A percentile compares a stretch with the other conserved stretches of the same genome.
phyloP scores from a whole-genome alignment of 2,329 filamentous ascomycete species.

The Diplodia mutila region DNA sequence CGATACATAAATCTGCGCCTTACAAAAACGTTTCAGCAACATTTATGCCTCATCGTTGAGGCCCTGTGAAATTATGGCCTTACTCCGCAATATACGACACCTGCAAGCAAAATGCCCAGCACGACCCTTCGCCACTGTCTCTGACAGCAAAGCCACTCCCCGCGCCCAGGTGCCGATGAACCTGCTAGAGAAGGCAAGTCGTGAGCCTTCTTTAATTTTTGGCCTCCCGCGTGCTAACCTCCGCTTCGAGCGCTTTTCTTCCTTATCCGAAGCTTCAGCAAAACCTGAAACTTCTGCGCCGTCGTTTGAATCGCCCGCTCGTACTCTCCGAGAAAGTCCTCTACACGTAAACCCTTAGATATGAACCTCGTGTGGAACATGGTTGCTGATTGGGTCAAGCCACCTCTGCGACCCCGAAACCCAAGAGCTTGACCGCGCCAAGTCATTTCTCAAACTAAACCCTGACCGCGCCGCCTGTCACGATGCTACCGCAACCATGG shows the following conservation, averaged over 20 bases:
- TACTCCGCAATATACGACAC: neutral
- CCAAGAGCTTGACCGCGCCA: conserved; percentile 42
- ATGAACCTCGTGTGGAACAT: neutral
- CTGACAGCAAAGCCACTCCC: no score
- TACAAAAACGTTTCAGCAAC: no score
- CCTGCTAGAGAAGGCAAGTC: neutral
- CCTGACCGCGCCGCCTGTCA: conserved; percentile 49
- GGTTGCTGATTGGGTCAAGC: conserved; percentile 18
- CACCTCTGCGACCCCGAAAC: conserved; percentile 39
- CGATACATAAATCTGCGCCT: no score
- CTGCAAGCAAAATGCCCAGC: neutral
- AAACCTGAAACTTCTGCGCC: neutral
- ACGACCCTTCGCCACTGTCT: neutral
- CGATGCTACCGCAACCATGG: conserved; percentile 51
- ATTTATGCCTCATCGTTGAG: no score
- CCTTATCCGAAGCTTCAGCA: neutral
- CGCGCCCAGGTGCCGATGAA: neutral
- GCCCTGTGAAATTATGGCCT: neutral
- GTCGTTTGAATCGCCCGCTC: conserved; percentile 32
- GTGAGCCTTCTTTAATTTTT: neutral
- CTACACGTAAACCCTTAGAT: conserved; percentile 32
- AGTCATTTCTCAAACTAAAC: conserved; percentile 43
- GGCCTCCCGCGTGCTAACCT: neutral
- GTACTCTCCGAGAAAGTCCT: conserved; percentile 48
- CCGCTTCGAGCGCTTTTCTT: neutral